Base-by-base conservation (phyloP, 768 basidiomycete species). In the Agaricus blazei region DNA sequence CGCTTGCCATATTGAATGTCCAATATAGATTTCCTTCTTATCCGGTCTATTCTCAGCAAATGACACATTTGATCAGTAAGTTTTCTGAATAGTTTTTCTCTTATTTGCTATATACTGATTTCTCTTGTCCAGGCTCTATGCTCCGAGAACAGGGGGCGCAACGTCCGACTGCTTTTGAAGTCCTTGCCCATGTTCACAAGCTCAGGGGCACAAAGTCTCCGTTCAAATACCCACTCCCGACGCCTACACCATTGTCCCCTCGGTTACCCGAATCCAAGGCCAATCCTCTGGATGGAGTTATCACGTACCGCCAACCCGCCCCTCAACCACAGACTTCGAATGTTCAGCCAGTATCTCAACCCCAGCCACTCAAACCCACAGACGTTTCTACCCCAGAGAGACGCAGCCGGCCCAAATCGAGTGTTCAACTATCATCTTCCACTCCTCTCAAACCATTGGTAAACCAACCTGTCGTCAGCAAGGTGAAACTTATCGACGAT, bases 1-100 rank as follows among this genome's bases (percentile, higher is more conserved):
- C 93, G 2, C 74, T 99, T 50, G 97, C 97, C 2, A 98, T 98
- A 59, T 77, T 98, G 59, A 98, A 98, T 65, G 95, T 95, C 36
- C 93, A 95, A 64, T 99, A 98, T 70, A 87, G 86, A 61, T 89
- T 90, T 46, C 93, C 93, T 2, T 82, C 90, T 34, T 94, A 91
- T 68, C 92, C 92, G 1, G 80, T 87, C 1, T 97, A 95, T 67
- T 95, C 93, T 2, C 70, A 77, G 4, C 82, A 89, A 58, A 82
- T 98, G 78, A 93, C 88, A 60, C 75, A 82, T 48, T 67, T 95
- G 43, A 94, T 97, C 56, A 86, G 93, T 94, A 63, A 70, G 79
- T 61, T n/a, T 41, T 50, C 48, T 52, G 58, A 31, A 37, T 15
- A 27, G 38, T 19, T 29, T 44, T 41, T 60, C 36, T 29, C 3